phyloP scores from a whole-genome alignment of 306 rosid genomes.

The Alnus glutinosa region DNA sequence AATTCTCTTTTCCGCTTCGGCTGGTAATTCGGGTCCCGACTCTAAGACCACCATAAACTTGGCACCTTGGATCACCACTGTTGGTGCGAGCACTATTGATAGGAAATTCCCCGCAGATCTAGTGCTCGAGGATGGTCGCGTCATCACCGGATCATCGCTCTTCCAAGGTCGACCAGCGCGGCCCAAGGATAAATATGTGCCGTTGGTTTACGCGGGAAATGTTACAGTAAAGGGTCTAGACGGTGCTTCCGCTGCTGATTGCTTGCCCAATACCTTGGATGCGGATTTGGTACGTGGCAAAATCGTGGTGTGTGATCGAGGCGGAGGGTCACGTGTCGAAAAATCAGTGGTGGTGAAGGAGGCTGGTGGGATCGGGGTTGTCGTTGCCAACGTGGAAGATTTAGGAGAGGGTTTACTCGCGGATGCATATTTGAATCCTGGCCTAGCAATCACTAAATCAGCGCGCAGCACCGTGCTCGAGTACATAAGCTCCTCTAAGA shows the following conservation, averaged over 20 bases:
- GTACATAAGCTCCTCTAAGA: background rate
- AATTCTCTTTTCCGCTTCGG: constrained; percentile 15
- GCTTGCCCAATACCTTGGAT: background rate
- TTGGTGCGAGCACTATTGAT: constrained; percentile 31
- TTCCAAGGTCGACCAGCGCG: background rate
- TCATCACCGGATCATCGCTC: constrained; percentile 22
- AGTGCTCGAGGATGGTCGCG: constrained; percentile 24
- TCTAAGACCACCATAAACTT: background rate
- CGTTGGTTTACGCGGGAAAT: constrained; percentile 14
- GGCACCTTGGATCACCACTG: constrained; percentile 32
- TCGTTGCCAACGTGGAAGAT: background rate
- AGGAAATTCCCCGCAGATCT: constrained; percentile 16
- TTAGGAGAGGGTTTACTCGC: background rate
- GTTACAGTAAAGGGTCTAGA: background rate
- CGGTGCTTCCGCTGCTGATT: background rate
- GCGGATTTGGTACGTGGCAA: background rate
- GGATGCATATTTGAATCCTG: background rate
- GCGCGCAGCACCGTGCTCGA: background rate
- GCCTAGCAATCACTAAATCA: constrained; percentile 6
- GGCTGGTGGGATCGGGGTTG: constrained; percentile 19
- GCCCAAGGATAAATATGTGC: background rate
- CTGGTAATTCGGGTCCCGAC: constrained; percentile 4
- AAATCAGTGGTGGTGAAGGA: background rate
- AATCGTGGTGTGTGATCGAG: constrained; percentile 15
- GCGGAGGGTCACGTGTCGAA: background rate